Evolutionary conservation across 257 asterid species (phyloP).

Genomic region (Lantana camara): DNA sequence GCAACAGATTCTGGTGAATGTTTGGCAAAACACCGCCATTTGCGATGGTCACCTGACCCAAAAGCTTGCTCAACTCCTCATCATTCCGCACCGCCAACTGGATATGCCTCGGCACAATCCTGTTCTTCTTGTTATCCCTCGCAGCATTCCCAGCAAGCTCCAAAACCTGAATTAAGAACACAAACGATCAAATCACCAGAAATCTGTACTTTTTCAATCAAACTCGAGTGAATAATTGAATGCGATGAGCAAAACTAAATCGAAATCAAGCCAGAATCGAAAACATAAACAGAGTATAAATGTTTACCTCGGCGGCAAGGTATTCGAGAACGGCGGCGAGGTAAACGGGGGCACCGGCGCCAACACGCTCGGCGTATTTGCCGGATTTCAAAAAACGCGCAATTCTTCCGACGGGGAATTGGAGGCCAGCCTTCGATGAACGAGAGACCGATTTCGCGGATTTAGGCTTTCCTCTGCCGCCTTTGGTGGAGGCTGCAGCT

Average conservation of each 20-base stretch:
- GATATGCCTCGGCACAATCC: slow-evolving; percentile 60
- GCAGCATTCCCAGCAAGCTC: slow-evolving; percentile 71
- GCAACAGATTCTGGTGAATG: slow-evolving; percentile 51
- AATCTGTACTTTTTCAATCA: neutral
- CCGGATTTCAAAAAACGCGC: slow-evolving; percentile 60
- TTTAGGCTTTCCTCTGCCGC: slow-evolving; percentile 53
- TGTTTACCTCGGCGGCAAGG: slow-evolving; percentile 53
- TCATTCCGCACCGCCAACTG: slow-evolving; percentile 67
- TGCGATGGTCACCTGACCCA: slow-evolving; percentile 54
- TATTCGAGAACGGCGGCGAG: slow-evolving; percentile 64
- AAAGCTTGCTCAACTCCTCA: slow-evolving; percentile 59
- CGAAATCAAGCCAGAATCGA: neutral
- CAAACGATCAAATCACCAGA: neutral
- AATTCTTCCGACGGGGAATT: slow-evolving; percentile 63
- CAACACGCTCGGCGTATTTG: slow-evolving; percentile 57
- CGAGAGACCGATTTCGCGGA: slow-evolving; percentile 49
- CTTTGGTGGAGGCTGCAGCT: slow-evolving; percentile 35
- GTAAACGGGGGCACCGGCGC: slow-evolving; percentile 65
- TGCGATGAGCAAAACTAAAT: neutral
- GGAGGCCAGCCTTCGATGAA: slow-evolving; percentile 54
- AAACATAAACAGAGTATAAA: neutral
- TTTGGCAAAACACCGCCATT: slow-evolving; percentile 62
- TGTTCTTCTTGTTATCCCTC: slow-evolving; percentile 59
- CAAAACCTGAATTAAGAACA: slow-evolving; percentile 33
- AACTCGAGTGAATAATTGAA: neutral